Conservation (phyloP, 441 rosid species). For the Corymbia calophylla region DNA sequence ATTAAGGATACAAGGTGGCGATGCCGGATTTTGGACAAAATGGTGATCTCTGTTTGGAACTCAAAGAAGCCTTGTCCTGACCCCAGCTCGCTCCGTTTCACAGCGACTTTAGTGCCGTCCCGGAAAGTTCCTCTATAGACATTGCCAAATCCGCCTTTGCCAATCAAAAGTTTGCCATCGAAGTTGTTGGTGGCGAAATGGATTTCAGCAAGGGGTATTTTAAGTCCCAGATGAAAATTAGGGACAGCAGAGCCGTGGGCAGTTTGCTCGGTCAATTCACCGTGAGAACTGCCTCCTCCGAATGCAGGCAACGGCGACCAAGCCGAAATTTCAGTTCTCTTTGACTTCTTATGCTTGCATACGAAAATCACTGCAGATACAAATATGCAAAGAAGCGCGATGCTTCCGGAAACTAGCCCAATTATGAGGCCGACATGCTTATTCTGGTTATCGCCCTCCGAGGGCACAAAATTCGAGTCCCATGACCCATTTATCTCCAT, state of each 20-base stretch:
- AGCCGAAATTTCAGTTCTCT: not conserved
- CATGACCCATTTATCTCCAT: not conserved
- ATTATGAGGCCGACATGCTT: not conserved
- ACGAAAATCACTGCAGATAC: not conserved
- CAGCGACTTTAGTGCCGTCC: not conserved
- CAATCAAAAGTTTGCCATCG: not conserved
- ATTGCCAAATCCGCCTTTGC: not conserved
- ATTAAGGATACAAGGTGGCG: not conserved
- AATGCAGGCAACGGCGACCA: not conserved
- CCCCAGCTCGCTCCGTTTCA: not conserved
- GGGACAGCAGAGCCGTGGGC: not conserved
- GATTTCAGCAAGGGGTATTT: not conserved
- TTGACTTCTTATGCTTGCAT: not conserved
- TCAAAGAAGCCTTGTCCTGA: not conserved
- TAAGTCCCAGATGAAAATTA: not conserved
- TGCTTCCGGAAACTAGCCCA: not conserved
- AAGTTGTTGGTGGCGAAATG: not conserved
- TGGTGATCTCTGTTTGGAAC: not conserved
- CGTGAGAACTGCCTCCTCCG: not conserved
- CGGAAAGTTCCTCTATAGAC: not conserved
- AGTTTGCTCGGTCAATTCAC: not conserved
- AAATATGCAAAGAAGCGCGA: not conserved
- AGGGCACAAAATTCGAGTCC: not conserved
- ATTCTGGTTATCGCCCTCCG: not conserved
- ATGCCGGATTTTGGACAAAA: not conserved